Base-by-base conservation (phyloP, 2,329 filamentous ascomycete species). In the Acrodontium crateriforme region DNA sequence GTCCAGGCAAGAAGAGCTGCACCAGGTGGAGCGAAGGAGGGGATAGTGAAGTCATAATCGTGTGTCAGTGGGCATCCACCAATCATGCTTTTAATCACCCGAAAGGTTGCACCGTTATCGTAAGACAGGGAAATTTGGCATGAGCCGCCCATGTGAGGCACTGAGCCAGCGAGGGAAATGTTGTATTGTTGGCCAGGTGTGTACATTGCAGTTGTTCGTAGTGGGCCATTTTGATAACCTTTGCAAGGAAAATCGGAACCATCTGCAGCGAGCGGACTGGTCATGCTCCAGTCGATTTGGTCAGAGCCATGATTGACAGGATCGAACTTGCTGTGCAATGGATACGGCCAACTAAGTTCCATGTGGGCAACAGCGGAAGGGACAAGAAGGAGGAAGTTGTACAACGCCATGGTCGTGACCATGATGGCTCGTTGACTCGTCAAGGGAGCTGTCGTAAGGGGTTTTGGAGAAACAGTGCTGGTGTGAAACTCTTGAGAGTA, bases 201-300 rank as follows among this genome's bases (percentile, higher is more conserved):
- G 52, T 77, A 85, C 14, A 62, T 69, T 18, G 67, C 70, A 12
- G 72, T 67, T 4, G 70, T 53, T 11, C 58, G 52, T 38, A 71
- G 70, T 2, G 56, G 45, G 10, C 47, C 49, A 18, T 52, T 54
- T 33, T 68, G 63, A 29, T 72, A 71, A 8, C 75, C 74, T 60
- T 84, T 84, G 68, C 81, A 89, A 4, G 80, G 76, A 52, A 71
- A 89, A 54, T 84, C 67, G 33, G 63, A 61, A 15, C 76, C 75
- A 34, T 63, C 59, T 12, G 60, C 46, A 2, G 55, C 48, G 25
- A 89, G 63, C 3, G 81, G 81, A 10, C 65, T 63, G 18, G 73
- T 80, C 59, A 82, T 81, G 42, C 67, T 69, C 59, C 78, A 82
- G 58, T 85, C 78, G 47, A 71, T 63, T n/a, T n/a, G n/a, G 28